A percentile compares a stretch with the other conserved stretches of the same genome.
These are phyloP conservation scores for Croton setiger DNA, from an alignment of 441 rosid species.

Conservation along the genomic window DNA sequence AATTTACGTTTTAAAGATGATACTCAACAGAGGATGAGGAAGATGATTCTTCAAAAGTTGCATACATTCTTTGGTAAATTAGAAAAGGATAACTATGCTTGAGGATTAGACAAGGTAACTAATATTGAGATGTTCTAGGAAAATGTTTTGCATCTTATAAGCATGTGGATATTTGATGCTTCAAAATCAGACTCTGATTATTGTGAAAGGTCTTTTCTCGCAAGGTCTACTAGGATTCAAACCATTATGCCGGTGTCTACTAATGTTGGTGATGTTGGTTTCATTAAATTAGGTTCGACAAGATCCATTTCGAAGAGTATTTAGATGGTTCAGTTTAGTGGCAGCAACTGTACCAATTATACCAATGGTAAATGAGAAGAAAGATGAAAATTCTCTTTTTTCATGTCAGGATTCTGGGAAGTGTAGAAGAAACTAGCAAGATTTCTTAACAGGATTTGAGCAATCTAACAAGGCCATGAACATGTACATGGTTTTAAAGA, in stretches of 20 bases:
- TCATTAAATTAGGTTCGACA: slow-evolving; percentile 88
- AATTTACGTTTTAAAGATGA: slow-evolving; percentile 52
- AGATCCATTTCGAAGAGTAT: slow-evolving; percentile 63
- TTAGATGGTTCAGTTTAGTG: slow-evolving; percentile 43
- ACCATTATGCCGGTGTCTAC: slow-evolving; percentile 81
- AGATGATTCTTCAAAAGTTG: slow-evolving; percentile 73
- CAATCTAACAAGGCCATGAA: slow-evolving; percentile 32
- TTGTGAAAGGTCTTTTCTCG: slow-evolving; percentile 81
- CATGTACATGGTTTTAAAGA: slow-evolving; percentile 67
- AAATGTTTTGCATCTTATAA: slow-evolving; percentile 70
- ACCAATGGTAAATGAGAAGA: slow-evolving; percentile 41
- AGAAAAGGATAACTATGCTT: slow-evolving; percentile 79
- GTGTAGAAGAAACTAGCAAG: slow-evolving; percentile 51
- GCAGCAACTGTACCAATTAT: slow-evolving; percentile 14
- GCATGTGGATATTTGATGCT: slow-evolving; percentile 68
- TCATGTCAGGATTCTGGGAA: slow-evolving; percentile 36
- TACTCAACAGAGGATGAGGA: slow-evolving; percentile 75
- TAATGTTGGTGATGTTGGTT: slow-evolving; percentile 81
- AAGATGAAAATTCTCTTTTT: slow-evolving; percentile 43
- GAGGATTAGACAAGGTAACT: slow-evolving; percentile 80
- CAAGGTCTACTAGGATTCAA: slow-evolving; percentile 68
- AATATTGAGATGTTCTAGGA: slow-evolving; percentile 88
- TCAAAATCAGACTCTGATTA: slow-evolving; percentile 50
- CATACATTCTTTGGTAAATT: slow-evolving; percentile 77
- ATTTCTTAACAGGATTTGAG: slow-evolving; percentile 78